A percentile compares a stretch with the other conserved stretches of the same genome.
phyloP scores from a whole-genome alignment of 768 basidiomycete species.

The Termitomyces bulborhizus region DNA sequence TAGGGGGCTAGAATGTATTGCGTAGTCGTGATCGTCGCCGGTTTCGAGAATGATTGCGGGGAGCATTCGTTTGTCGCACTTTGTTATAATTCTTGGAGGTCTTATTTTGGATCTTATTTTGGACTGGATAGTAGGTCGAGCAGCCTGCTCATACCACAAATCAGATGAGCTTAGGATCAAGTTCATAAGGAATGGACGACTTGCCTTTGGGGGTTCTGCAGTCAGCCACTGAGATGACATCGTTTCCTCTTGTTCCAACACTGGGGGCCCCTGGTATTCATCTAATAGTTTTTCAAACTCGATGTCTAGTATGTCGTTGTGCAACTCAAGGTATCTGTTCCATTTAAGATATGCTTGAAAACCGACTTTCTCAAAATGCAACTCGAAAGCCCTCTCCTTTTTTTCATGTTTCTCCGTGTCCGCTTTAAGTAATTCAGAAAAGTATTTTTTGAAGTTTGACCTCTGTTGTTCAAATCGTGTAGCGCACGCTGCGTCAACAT shows the following conservation, averaged over 20 bases:
- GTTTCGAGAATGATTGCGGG: background rate
- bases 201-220: no score
- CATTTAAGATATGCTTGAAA: background rate
- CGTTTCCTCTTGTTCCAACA: background rate
- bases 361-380: background rate
- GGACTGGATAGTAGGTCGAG: background rate
- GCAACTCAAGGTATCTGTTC: background rate
- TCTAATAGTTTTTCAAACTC: background rate
- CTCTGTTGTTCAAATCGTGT: background rate
- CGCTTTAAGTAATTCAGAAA: background rate
- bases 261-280: background rate
- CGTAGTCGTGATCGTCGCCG: background rate
- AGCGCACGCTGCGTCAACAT: background rate
- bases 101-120: background rate
- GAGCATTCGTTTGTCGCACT: background rate
- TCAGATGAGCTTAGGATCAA: no score
- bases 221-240: no score
- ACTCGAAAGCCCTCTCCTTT: background rate
- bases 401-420: background rate
- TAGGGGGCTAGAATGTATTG: background rate
- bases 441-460: background rate
- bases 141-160: no score
- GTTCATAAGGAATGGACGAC: no score
- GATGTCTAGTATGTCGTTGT: background rate
- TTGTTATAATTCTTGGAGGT: background rate